A percentile compares a stretch with the other conserved stretches of the same genome.
Conservation (phyloP, 306 rosid species). For the Malus sylvestris region DNA sequence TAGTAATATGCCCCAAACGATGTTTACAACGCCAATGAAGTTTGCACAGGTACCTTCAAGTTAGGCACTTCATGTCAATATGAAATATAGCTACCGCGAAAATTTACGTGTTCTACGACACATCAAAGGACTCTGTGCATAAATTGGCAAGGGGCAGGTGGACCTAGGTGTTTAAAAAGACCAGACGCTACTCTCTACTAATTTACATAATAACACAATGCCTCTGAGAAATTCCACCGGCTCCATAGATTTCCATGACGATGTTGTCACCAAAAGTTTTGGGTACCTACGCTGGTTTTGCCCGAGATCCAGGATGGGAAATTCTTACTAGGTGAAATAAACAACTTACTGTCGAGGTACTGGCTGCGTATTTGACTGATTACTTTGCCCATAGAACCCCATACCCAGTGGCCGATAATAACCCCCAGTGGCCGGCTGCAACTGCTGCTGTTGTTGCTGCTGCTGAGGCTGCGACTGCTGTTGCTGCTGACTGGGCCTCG, state of each 20-base stretch:
- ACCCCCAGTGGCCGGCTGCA: conserved; percentile 52
- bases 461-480: conserved; percentile 34
- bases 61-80: conserved; percentile 3
- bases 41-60: not conserved
- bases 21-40: not conserved
- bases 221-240: conserved; percentile 27
- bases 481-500: conserved; percentile 48
- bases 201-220: conserved; percentile 51
- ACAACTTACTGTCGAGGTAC: conserved; percentile 66
- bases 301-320: conserved; percentile 2
- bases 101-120: not conserved
- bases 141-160: not conserved
- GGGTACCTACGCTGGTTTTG: conserved; percentile 9
- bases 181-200: conserved; percentile 28
- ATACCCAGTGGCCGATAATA: conserved; percentile 64
- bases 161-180: not conserved
- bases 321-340: not conserved
- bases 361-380: conserved; percentile 58
- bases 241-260: conserved; percentile 23
- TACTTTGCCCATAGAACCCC: conserved; percentile 72
- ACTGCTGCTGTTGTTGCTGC: conserved; percentile 41
- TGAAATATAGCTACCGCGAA: conserved; percentile 1
- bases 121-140: not conserved
- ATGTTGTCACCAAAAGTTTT: conserved; percentile 16
- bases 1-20: not conserved